A percentile compares a stretch with the other conserved stretches of the same genome.
These are phyloP conservation scores for Penicillium nucicola DNA, from an alignment of 495 filamentous ascomycete species.

Conservation along the genomic window DNA sequence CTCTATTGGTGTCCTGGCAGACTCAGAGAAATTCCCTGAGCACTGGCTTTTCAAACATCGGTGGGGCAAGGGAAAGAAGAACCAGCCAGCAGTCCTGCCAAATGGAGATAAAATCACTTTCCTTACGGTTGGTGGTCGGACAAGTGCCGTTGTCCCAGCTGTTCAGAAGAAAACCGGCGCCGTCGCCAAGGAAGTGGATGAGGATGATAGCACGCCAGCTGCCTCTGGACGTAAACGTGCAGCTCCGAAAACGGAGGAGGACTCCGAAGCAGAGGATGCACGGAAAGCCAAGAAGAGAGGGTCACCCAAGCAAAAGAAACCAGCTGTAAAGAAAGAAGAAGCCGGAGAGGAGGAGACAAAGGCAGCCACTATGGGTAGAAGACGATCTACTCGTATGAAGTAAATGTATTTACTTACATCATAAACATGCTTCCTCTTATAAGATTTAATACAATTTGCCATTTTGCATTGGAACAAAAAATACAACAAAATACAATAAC, in stretches of 20 bases:
- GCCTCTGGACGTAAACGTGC: constrained; percentile 37
- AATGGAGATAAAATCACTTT: constrained; percentile 81
- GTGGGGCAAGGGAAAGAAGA: constrained; percentile 88
- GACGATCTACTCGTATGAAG: constrained; percentile 38
- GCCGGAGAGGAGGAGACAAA: constrained; percentile 18
- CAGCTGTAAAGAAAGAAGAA: constrained; percentile 24
- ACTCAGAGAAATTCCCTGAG: constrained; percentile 78
- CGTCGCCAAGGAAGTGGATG: constrained; percentile 33
- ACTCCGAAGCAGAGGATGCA: constrained; percentile 21
- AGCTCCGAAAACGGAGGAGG: constrained; percentile 30
- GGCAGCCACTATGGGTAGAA: constrained; percentile 13
- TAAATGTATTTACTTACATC: background rate
- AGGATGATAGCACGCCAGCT: constrained; percentile 20
- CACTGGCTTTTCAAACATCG: constrained; percentile 91
- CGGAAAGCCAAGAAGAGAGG: constrained; percentile 19
- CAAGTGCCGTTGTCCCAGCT: constrained; percentile 79
- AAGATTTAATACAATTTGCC: no score
- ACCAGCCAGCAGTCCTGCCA: constrained; percentile 59
- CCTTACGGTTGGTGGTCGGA: constrained; percentile 83
- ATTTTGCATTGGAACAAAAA: no score
- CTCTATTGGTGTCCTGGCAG: constrained; percentile 75
- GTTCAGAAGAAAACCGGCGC: constrained; percentile 79
- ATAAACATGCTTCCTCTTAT: background rate
- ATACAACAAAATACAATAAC: no score
- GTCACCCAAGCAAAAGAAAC: constrained; percentile 19